A percentile compares a stretch with the other conserved stretches of the same genome.
phyloP scores from a whole-genome alignment of 2,329 filamentous ascomycete genomes.

The Capronia epimyces region DNA sequence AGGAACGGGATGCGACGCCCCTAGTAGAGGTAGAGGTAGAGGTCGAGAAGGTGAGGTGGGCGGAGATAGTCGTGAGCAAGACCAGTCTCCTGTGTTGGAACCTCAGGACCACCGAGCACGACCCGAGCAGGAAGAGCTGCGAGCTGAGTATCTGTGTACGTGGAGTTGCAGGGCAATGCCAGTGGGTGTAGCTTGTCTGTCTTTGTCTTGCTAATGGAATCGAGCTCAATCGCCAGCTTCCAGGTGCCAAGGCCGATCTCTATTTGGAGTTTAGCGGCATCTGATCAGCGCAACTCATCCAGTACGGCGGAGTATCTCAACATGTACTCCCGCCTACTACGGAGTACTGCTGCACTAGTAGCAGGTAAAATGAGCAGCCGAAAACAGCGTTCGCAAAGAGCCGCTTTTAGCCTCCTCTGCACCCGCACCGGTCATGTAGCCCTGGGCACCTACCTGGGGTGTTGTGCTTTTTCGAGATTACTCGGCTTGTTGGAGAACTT shows the following conservation, averaged over 20 bases:
- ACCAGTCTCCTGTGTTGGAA: neutral
- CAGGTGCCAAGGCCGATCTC: neutral
- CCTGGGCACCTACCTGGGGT: too few species aligned
- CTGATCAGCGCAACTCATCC: too few species aligned
- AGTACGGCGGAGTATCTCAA: too few species aligned
- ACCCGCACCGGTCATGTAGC: too few species aligned
- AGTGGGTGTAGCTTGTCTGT: too few species aligned
- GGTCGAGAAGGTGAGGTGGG: neutral
- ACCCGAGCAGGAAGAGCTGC: neutral
- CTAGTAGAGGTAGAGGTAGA: neutral
- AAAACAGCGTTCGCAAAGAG: too few species aligned
- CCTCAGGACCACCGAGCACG: neutral
- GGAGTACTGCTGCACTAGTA: too few species aligned
- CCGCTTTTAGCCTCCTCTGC: too few species aligned
- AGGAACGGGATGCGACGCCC: neutral
- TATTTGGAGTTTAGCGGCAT: neutral
- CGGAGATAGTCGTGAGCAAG: neutral
- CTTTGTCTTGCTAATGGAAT: neutral
- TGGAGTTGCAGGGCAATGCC: neutral
- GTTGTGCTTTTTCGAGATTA: too few species aligned
- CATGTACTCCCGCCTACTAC: too few species aligned
- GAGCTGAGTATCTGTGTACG: neutral
- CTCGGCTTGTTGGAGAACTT: too few species aligned
- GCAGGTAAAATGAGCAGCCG: too few species aligned
- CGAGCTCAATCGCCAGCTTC: constrained; percentile 1